Percentiles rank a stretch among this genome's conserved stretches.
These are phyloP conservation scores for Datisca glomerata DNA, from an alignment of 306 rosid species.

Conservation along the genomic window DNA sequence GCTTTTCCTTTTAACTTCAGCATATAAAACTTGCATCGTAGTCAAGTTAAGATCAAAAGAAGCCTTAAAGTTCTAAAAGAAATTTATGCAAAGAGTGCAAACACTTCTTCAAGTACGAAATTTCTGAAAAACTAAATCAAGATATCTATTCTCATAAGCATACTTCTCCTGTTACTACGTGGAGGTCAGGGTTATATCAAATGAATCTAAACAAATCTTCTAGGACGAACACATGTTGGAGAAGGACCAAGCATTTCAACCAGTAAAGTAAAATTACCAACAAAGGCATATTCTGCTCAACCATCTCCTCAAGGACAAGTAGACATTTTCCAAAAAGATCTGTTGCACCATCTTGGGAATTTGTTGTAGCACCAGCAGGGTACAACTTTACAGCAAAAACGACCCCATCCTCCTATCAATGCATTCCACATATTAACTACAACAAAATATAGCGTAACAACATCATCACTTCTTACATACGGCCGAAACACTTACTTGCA, in stretches of 20 bases:
- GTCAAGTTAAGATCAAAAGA: no score
- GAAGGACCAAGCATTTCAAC: neutral
- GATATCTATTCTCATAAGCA: no score
- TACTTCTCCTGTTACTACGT: no score
- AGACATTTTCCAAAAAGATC: conserved; percentile 74
- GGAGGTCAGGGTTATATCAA: no score
- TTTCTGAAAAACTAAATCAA: no score
- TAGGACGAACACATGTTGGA: no score
- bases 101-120: neutral
- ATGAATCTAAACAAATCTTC: no score
- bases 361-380: conserved; percentile 95
- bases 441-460: neutral
- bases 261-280: conserved; percentile 31
- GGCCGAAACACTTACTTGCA: conserved; percentile 46
- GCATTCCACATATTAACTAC: neutral
- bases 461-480: neutral
- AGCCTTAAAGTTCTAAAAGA: neutral
- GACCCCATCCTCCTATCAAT: conserved; percentile 46
- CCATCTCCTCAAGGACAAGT: conserved; percentile 83
- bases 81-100: neutral
- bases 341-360: conserved; percentile 89
- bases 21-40: no score
- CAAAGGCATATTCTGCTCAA: conserved; percentile 57
- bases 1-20: no score
- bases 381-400: conserved; percentile 77